A percentile compares a stretch with the other conserved stretches of the same genome.
Evolutionary conservation across 2,329 filamentous ascomycete genomes (phyloP).

Genomic region (Mycosphaerella arachidis): DNA sequence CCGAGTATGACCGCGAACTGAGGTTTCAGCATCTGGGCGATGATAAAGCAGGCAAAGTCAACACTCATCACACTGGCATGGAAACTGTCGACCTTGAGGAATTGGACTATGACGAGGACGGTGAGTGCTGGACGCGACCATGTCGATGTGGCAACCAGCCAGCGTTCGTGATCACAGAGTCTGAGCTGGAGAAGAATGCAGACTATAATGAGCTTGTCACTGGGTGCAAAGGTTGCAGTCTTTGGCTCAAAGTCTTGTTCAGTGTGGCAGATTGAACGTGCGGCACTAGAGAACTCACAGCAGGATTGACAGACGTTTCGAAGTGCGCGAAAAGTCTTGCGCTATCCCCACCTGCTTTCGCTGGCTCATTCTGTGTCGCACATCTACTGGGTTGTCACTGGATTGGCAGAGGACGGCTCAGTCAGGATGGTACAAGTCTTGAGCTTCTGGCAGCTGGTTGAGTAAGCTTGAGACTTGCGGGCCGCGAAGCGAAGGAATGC

Average conservation of each 20-base stretch:
- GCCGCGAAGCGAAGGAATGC: no score
- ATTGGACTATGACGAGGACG: conserved; percentile 39
- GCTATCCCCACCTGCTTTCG: no score
- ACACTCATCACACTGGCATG: conserved; percentile 41
- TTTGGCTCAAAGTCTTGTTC: conserved; percentile 60
- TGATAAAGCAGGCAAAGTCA: background rate
- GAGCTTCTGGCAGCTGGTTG: no score
- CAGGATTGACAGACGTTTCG: background rate
- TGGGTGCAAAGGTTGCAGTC: conserved; percentile 59
- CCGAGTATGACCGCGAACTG: conserved; percentile 48
- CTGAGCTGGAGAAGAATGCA: conserved; percentile 49
- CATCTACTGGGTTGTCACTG: no score
- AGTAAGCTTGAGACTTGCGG: no score
- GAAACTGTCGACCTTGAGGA: conserved; percentile 58
- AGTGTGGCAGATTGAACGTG: conserved; percentile 42
- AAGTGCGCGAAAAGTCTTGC: no score
- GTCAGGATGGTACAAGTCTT: no score
- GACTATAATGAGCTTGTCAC: conserved; percentile 54
- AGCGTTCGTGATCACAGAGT: conserved; percentile 53
- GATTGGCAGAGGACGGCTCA: no score
- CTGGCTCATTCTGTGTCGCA: no score
- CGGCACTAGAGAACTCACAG: background rate
- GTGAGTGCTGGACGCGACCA: conserved; percentile 45
- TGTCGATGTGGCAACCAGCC: conserved; percentile 57
- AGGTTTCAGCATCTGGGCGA: conserved; percentile 10